These are phyloP conservation scores for Penicillium polonicum DNA, from an alignment of 2,329 filamentous ascomycete species.

Conservation along the genomic window DNA sequence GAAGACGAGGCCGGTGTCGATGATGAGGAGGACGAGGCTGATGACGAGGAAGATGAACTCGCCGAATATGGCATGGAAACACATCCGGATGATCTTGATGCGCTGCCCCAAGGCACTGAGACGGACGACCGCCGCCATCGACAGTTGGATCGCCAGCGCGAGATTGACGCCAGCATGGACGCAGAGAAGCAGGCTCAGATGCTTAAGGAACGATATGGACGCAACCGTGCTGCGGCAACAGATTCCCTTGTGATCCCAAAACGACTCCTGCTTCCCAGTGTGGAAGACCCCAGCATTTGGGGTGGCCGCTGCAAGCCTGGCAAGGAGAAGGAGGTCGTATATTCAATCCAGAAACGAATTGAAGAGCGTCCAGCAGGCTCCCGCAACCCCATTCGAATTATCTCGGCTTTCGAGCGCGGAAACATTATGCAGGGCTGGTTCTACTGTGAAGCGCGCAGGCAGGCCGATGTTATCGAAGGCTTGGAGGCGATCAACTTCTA, in stretches of 20 bases:
- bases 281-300: conserved; percentile 96
- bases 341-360: conserved; percentile 82
- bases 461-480: conserved; percentile 79
- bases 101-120: conserved; percentile 69
- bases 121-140: conserved; percentile 90
- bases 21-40: conserved; percentile 81
- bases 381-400: conserved; percentile 79
- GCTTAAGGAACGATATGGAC: conserved; percentile 83
- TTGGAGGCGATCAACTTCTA: conserved; percentile 84
- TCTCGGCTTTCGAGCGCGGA: conserved; percentile 87
- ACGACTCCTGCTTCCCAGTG: conserved; percentile 81
- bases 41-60: conserved; percentile 85
- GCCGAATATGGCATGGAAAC: conserved; percentile 84
- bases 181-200: conserved; percentile 90
- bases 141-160: conserved; percentile 88
- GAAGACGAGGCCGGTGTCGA: conserved; percentile 99
- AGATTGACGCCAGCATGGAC: conserved; percentile 83
- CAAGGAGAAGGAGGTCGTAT: conserved; percentile 89
- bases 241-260: conserved; percentile 80
- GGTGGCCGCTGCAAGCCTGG: conserved; percentile 89
- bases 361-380: conserved; percentile 71
- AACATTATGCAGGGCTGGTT: conserved; percentile 89
- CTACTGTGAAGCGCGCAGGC: conserved; percentile 87
- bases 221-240: conserved; percentile 64
- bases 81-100: conserved; percentile 84